phyloP scores from a whole-genome alignment of 2,329 filamentous ascomycete species.

The Lithohypha guttulata region DNA sequence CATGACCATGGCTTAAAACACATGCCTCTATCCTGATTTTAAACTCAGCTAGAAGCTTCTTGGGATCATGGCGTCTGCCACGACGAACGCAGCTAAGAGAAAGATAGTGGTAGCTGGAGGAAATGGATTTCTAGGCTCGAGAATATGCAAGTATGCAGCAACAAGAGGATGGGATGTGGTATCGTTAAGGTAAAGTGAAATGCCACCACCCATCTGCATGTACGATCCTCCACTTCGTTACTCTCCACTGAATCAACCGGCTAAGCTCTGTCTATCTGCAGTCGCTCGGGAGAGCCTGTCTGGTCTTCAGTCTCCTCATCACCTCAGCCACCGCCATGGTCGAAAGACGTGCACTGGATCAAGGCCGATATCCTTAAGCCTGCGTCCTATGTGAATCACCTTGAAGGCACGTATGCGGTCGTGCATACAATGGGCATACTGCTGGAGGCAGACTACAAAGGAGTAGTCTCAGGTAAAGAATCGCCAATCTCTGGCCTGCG shows the following conservation, averaged over 20 bases:
- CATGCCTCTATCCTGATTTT: too few species aligned
- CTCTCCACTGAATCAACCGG: slow-evolving; percentile 8
- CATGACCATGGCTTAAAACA: too few species aligned
- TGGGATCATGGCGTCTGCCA: slow-evolving; percentile 4
- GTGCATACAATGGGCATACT: slow-evolving; percentile 95
- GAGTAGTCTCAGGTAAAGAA: slow-evolving; percentile 71
- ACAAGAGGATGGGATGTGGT: slow-evolving; percentile 82
- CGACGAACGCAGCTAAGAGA: slow-evolving; percentile 48
- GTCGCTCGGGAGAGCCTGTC: slow-evolving; percentile 77
- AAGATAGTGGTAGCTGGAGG: slow-evolving; percentile 85
- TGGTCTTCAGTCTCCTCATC: slow-evolving; percentile 74
- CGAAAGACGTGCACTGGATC: slow-evolving; percentile 73
- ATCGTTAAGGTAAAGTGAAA: slow-evolving; percentile 62
- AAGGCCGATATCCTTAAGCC: slow-evolving; percentile 80
- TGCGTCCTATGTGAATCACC: slow-evolving; percentile 62
- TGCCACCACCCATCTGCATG: slow-evolving; percentile 17
- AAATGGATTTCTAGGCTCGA: slow-evolving; percentile 73
- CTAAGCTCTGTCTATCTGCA: too few species aligned
- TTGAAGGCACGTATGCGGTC: slow-evolving; percentile 70
- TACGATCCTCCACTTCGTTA: background rate
- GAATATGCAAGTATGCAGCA: slow-evolving; percentile 85
- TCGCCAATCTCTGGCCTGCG: slow-evolving; percentile 68
- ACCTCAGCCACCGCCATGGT: slow-evolving; percentile 63
- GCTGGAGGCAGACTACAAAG: slow-evolving; percentile 96
- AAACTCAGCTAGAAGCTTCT: too few species aligned